Percentiles rank a stretch among this genome's conserved stretches.
Conservation (phyloP, 768 basidiomycete species). For the Tubosaeta sp. region DNA sequence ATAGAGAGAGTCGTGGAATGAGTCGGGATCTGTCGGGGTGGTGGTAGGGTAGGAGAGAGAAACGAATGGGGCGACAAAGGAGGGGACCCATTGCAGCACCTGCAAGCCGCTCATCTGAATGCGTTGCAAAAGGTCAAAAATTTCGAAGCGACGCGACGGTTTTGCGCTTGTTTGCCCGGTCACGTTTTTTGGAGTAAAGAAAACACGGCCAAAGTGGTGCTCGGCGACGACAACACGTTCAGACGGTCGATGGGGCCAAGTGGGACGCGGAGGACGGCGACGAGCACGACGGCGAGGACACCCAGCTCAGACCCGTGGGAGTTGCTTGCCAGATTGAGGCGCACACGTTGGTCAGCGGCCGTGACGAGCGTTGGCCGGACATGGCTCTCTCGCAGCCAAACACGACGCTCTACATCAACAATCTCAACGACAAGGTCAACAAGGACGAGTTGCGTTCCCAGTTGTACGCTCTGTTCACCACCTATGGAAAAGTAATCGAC, state of each 20-base stretch:
- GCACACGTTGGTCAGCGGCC: neutral
- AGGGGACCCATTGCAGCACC: constrained; percentile 41
- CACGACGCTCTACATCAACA: constrained; percentile 86
- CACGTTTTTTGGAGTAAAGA: constrained; percentile 25
- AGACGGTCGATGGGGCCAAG: neutral
- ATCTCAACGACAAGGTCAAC: constrained; percentile 89
- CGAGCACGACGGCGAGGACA: constrained; percentile 3
- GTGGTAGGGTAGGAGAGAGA: constrained; percentile 65
- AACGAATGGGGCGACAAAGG: constrained; percentile 64
- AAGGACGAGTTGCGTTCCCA: constrained; percentile 83
- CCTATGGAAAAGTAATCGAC: constrained; percentile 92
- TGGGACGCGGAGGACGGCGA: constrained; percentile 5
- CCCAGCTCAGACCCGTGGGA: constrained; percentile 19
- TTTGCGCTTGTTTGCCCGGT: constrained; percentile 32
- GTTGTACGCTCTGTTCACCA: constrained; percentile 85
- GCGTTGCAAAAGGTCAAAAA: constrained; percentile 31
- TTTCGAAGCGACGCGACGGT: constrained; percentile 22
- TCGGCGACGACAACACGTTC: constrained; percentile 7
- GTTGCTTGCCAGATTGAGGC: constrained; percentile 16
- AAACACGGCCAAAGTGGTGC: constrained; percentile 21
- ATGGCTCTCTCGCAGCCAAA: constrained; percentile 66
- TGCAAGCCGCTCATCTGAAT: constrained; percentile 35
- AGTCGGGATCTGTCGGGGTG: constrained; percentile 58
- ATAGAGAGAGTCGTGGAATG: constrained; percentile 65
- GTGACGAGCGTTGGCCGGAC: constrained; percentile 13